Percentiles rank a stretch among this genome's conserved stretches.
Evolutionary conservation across 495 filamentous ascomycete species (phyloP).

Genomic region (Xylaria longipes): DNA sequence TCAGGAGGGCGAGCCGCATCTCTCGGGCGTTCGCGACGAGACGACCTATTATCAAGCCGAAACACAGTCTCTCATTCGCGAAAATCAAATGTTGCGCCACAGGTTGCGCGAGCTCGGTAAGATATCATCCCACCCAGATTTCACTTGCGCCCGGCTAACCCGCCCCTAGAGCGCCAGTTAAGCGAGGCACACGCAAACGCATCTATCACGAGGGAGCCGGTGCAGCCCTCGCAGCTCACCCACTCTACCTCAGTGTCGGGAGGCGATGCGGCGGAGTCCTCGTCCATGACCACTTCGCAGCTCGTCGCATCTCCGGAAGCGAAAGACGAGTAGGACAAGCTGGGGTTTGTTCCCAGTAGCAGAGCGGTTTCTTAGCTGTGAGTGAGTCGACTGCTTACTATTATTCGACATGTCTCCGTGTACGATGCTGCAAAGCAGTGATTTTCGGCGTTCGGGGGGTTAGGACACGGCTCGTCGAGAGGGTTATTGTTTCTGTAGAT

Average conservation of each 20-base stretch:
- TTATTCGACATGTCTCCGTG: not conserved
- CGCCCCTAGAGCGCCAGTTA: constrained; percentile 46
- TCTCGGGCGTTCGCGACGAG: constrained; percentile 70
- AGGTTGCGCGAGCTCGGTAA: constrained; percentile 83
- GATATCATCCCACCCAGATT: constrained; percentile 29
- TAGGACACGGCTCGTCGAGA: not conserved
- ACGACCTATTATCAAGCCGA: constrained; percentile 91
- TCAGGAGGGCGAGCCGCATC: constrained; percentile 54
- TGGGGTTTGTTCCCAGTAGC: not conserved
- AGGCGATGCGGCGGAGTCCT: constrained; percentile 26
- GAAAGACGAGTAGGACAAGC: constrained; percentile 21
- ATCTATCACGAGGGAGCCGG: constrained; percentile 46
- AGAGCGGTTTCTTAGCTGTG: not conserved
- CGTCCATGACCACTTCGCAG: constrained; percentile 4
- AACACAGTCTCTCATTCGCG: constrained; percentile 80
- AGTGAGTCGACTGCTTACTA: not conserved
- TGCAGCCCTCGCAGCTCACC: constrained; percentile 47
- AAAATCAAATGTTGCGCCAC: constrained; percentile 91
- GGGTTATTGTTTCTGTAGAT: not conserved
- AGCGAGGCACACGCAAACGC: constrained; percentile 44
- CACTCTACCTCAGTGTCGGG: constrained; percentile 42
- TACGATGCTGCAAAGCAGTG: not conserved
- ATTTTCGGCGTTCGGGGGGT: not conserved
- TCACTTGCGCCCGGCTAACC: constrained; percentile 5
- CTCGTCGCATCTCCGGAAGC: constrained; percentile 1